Base-by-base conservation (phyloP, 1,139 yeast species). In the Nadsonia commutata region DNA sequence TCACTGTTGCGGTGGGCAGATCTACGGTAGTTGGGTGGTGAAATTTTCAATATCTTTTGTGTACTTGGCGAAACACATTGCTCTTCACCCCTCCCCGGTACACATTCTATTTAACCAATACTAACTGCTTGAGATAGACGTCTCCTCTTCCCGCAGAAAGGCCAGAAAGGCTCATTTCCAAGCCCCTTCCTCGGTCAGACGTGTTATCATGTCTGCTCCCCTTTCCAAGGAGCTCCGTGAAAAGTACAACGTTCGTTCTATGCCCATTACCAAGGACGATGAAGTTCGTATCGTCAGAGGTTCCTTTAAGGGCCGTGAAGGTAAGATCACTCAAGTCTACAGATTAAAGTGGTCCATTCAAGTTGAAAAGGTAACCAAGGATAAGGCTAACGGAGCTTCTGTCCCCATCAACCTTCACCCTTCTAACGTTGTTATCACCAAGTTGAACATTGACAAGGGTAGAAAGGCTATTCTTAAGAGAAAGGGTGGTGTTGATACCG, bases 141-240 rank as follows among this genome's bases (percentile, higher is more conserved):
- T 90, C 74, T 86, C 98, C 66, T 81, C 95, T 71, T 90, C 96
- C 68, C 94, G 98, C 79, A 82, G 95, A 72, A 90, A 90, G 83
- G 78, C 97, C 72, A 88, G 99, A 84, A 90, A 90, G 88, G 98
- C 98, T 71, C 82, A 93, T 84, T 93, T 93, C 88, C 75, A 76
- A 64, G 94, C 99, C 59, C 94, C 98, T 64, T 90, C 98, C 58
- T 82, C 90, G 59, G 86, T 75, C 67, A 86, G 97, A 77, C 86
- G 98, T 76, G 75, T 72, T 60, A 75, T 93, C 71, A 76, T 93
- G 80, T 82, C 96, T 64, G 98, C 98, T 70, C 96, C 98, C 65
- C 81, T 93, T 66, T 90, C 98, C 63, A 90, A 93, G 80, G 98
- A 93, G 76, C 84, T 93, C 74, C 84, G 94, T 72, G 93, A 81